Evolutionary conservation across 2,329 filamentous ascomycete species (phyloP).

Genomic region (Pseudocercospora vitis): DNA sequence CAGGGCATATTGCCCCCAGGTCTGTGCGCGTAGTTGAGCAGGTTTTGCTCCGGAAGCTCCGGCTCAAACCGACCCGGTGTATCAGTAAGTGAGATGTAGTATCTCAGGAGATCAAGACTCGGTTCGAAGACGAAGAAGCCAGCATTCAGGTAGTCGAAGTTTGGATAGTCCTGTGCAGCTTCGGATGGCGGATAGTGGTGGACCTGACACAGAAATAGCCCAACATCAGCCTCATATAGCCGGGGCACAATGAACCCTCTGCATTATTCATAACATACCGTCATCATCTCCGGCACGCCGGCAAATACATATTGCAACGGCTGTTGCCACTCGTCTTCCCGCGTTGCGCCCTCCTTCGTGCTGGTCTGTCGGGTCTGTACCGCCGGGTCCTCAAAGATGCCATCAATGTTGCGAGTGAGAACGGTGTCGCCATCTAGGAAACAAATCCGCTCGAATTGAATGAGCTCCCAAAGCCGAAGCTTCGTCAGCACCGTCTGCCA

Average conservation of each 20-base stretch:
- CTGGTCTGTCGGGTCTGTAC: neutral
- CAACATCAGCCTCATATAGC: neutral
- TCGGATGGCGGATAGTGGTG: slow-evolving; percentile 39
- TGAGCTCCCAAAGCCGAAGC: slow-evolving; percentile 42
- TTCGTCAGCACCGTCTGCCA: slow-evolving; percentile 44
- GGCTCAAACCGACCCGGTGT: slow-evolving; percentile 37
- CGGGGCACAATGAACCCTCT: too few relatives aligned
- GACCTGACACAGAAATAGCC: neutral
- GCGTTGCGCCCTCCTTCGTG: neutral
- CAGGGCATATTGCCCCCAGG: slow-evolving; percentile 43
- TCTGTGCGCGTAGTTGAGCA: slow-evolving; percentile 41
- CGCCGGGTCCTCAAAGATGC: slow-evolving; percentile 32
- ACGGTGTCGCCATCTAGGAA: slow-evolving; percentile 39
- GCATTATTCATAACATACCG: neutral
- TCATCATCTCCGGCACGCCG: slow-evolving; percentile 35
- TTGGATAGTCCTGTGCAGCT: slow-evolving; percentile 30
- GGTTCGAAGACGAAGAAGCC: slow-evolving; percentile 41
- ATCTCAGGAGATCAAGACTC: slow-evolving; percentile 30
- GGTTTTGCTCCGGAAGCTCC: slow-evolving; percentile 38
- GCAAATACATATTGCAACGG: slow-evolving; percentile 37
- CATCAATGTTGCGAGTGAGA: slow-evolving; percentile 8
- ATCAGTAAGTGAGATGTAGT: slow-evolving; percentile 36
- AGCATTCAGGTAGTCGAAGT: slow-evolving; percentile 37
- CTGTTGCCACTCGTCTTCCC: slow-evolving; percentile 13
- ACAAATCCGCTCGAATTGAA: slow-evolving; percentile 39